Evolutionary conservation across 805 yeast genomes (phyloP), one percentile per base, ranked within the genome.

Genomic region (Schwanniomyces sp.): DNA sequence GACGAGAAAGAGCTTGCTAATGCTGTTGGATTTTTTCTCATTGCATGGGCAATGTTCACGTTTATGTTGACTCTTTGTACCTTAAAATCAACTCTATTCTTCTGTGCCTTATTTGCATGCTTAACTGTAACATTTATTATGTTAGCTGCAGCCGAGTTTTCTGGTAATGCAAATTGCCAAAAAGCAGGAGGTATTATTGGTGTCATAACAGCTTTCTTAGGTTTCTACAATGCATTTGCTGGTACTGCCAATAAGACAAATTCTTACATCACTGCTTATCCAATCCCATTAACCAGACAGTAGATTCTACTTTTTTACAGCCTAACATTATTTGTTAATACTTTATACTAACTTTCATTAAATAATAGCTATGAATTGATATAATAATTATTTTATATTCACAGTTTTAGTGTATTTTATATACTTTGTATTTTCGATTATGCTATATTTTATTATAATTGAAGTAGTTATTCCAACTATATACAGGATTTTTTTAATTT

Each of bases 171-270:
- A 5, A 53, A 53, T 7, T 62, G 63, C 10, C 50, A 63, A 4
- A 64, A 71, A 47, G 75, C 73, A 37, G 77, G 75, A 25, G 77
- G 76, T 39, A 70, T 70, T 6, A 44, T 62, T 44, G 77, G 77
- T n/a, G 67, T 70, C n/a, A 62, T 72, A 36, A 66, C 74, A 11
- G 69, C 71, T 2, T 57, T 72, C 48, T 51, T 69, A 32, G 76
- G 74, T 1, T 70, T 63, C 55, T 72, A 72, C 54, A 70, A 72
- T 48, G 75, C 75, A 5, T 71, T 59, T 45, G 70, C 75, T 18
- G 75, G 75, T 58, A 56, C 58, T 5, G 74, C 75, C 38, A 68
- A 55, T 43, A 52, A 42, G 25, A 58, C 57, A 44, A 72, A 72
- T 61, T 62, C 72, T 17, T 72, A 72, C 56, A 38, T 72, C 47